These are phyloP conservation scores for Lachancea mirantina DNA, from an alignment of 805 yeast species.

Conservation along the genomic window DNA sequence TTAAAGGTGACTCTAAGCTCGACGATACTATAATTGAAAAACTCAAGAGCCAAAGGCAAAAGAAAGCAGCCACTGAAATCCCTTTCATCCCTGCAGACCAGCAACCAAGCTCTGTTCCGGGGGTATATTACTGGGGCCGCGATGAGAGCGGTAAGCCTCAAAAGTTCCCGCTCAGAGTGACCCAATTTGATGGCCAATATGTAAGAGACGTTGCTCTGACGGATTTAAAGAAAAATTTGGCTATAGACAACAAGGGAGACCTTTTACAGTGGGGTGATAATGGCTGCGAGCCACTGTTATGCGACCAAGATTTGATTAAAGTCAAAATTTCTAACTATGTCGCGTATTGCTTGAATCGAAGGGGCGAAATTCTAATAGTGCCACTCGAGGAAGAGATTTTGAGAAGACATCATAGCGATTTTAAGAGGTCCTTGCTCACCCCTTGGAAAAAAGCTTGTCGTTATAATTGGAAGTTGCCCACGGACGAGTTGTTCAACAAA, in stretches of 20 bases:
- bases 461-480: slow-evolving; percentile 20
- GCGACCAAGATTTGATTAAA: slow-evolving; percentile 39
- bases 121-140: slow-evolving; percentile 60
- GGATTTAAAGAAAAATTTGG: slow-evolving; percentile 34
- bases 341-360: slow-evolving; percentile 40
- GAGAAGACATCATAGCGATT: slow-evolving; percentile 2
- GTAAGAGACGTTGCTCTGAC: slow-evolving; percentile 52
- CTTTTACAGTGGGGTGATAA: slow-evolving; percentile 56
- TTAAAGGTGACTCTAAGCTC: slow-evolving; percentile 15
- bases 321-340: slow-evolving; percentile 48
- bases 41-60: slow-evolving; percentile 17
- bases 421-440: slow-evolving; percentile 15
- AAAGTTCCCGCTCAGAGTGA: slow-evolving; percentile 51
- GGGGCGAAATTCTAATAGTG: slow-evolving; percentile 31
- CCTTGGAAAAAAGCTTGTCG: slow-evolving; percentile 22
- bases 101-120: slow-evolving; percentile 40
- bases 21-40: slow-evolving; percentile 19
- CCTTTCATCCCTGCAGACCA: slow-evolving; percentile 29
- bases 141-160: slow-evolving; percentile 23
- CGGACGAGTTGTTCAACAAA: slow-evolving; percentile 20
- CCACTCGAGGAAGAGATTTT: slow-evolving; percentile 21
- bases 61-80: slow-evolving; percentile 15
- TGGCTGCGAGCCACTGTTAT: slow-evolving; percentile 34
- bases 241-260: slow-evolving; percentile 63
- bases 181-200: slow-evolving; percentile 54